Evolutionary conservation across 768 basidiomycete genomes (phyloP).

Genomic region (Mycena pura): DNA sequence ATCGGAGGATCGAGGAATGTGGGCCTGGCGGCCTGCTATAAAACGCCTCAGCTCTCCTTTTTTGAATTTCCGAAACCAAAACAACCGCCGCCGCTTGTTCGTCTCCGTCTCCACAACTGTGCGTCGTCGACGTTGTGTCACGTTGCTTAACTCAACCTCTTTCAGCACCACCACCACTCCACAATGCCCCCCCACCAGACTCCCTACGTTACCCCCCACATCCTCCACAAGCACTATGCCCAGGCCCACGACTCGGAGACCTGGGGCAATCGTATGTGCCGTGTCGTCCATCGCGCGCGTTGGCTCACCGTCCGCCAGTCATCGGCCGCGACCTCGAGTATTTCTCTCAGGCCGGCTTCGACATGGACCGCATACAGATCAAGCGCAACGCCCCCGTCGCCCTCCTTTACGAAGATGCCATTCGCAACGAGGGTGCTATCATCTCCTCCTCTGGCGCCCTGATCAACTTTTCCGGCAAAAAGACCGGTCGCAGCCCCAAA

Average conservation of each 20-base stretch:
- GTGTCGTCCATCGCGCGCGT: constrained; percentile 10
- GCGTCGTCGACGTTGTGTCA: neutral
- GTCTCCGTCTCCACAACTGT: neutral
- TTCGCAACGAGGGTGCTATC: constrained; percentile 98
- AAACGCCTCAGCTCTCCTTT: constrained; percentile 25
- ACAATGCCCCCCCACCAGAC: constrained; percentile 77
- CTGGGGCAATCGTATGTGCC: constrained; percentile 60
- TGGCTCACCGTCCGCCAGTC: constrained; percentile 53
- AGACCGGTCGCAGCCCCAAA: constrained; percentile 96
- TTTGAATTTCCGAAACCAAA: constrained; percentile 4
- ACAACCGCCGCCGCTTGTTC: neutral
- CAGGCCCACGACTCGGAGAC: constrained; percentile 73
- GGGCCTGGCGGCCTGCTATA: constrained; percentile 34
- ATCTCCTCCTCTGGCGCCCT: constrained; percentile 95
- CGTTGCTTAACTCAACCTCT: constrained; percentile 13
- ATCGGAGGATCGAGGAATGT: constrained; percentile 48
- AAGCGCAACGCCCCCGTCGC: constrained; percentile 93
- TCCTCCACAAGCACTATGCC: constrained; percentile 87
- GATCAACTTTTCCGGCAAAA: constrained; percentile 99
- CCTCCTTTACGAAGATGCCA: constrained; percentile 95
- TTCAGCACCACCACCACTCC: constrained; percentile 20
- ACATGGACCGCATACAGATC: constrained; percentile 96
- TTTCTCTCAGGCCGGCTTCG: constrained; percentile 99
- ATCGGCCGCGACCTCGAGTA: constrained; percentile 93
- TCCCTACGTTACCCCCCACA: constrained; percentile 88